Evolutionary conservation across 1,284 basidiomycete species (phyloP).

Genomic region (Apiotrichum gamsii): DNA sequence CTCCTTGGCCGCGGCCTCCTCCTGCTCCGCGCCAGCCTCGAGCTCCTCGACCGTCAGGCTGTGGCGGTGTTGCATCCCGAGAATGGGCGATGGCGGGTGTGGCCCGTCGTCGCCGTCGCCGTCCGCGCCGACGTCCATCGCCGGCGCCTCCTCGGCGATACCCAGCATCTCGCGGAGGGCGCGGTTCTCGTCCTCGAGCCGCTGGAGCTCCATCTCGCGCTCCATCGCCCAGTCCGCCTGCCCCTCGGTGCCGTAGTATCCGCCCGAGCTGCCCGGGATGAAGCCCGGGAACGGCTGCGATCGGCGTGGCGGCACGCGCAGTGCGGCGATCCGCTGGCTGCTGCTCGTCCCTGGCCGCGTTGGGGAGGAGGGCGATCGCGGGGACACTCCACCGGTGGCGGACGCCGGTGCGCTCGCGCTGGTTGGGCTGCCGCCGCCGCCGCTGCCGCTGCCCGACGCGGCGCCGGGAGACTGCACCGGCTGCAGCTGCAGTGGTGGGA

Average conservation of each 20-base stretch:
- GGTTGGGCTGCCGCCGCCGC: too few species aligned
- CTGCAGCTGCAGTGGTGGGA: too few species aligned
- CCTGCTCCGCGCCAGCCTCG: constrained; percentile 33
- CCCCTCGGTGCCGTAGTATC: constrained; percentile 42
- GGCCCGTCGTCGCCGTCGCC: constrained; percentile 2
- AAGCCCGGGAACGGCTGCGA: constrained; percentile 30
- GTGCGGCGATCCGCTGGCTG: constrained; percentile 6
- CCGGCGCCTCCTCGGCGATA: constrained; percentile 49
- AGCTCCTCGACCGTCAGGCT: constrained; percentile 39
- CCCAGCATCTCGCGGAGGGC: constrained; percentile 64
- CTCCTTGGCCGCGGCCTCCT: constrained; percentile 21
- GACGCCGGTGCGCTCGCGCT: background rate
- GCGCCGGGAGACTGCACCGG: too few species aligned
- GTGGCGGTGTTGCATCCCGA: constrained; percentile 20
- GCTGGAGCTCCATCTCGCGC: constrained; percentile 71
- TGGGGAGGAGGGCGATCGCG: background rate
- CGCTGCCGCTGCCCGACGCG: too few species aligned
- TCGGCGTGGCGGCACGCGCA: constrained; percentile 10
- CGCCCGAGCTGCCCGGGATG: constrained; percentile 35
- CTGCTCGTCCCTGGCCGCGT: background rate
- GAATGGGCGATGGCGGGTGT: constrained; percentile 1
- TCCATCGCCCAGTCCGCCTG: constrained; percentile 73
- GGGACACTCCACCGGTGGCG: background rate
- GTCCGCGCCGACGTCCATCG: constrained; percentile 12
- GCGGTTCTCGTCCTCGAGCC: constrained; percentile 74